Conservation (phyloP, 2,329 filamentous ascomycete species). For the Helotiales sp. region DNA sequence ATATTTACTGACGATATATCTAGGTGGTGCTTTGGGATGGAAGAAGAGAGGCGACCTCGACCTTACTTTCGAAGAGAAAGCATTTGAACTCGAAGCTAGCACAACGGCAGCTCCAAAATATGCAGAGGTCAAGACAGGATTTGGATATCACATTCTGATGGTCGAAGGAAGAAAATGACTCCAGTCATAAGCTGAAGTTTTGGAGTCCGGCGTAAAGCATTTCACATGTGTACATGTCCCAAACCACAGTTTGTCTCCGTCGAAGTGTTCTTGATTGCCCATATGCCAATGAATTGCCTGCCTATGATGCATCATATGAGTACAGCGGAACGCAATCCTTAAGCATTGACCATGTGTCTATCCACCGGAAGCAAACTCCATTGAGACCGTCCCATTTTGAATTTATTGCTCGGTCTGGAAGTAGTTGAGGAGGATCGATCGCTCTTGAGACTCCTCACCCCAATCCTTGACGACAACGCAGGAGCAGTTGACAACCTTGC, state of each 20-base stretch:
- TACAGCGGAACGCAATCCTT: slow-evolving; percentile 33
- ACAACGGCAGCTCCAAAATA: slow-evolving; percentile 63
- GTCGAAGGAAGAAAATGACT: slow-evolving; percentile 46
- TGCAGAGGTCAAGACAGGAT: slow-evolving; percentile 70
- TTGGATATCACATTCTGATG: slow-evolving; percentile 82
- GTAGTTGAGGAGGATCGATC: slow-evolving; percentile 99
- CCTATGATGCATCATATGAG: slow-evolving; percentile 33
- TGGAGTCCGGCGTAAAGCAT: slow-evolving; percentile 8
- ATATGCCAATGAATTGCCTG: slow-evolving; percentile 34
- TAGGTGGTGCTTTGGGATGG: slow-evolving; percentile 72
- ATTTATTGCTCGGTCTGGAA: slow-evolving; percentile 87
- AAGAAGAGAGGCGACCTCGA: slow-evolving; percentile 68
- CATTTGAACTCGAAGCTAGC: slow-evolving; percentile 67
- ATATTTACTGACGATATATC: background rate
- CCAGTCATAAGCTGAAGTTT: background rate
- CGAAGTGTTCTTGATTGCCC: slow-evolving; percentile 14
- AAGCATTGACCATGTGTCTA: slow-evolving; percentile 32
- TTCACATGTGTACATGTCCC: background rate
- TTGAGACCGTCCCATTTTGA: slow-evolving; percentile 24
- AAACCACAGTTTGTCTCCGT: background rate
- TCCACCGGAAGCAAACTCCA: slow-evolving; percentile 32
- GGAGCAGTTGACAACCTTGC: slow-evolving; percentile 99
- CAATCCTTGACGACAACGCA: slow-evolving; percentile 99
- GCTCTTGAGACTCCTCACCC: slow-evolving; percentile 99
- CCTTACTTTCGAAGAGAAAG: slow-evolving; percentile 69